These are phyloP conservation scores for Cenchrus purpureus DNA, from an alignment of 176 grass and related monocot genomes.

Conservation along the genomic window DNA sequence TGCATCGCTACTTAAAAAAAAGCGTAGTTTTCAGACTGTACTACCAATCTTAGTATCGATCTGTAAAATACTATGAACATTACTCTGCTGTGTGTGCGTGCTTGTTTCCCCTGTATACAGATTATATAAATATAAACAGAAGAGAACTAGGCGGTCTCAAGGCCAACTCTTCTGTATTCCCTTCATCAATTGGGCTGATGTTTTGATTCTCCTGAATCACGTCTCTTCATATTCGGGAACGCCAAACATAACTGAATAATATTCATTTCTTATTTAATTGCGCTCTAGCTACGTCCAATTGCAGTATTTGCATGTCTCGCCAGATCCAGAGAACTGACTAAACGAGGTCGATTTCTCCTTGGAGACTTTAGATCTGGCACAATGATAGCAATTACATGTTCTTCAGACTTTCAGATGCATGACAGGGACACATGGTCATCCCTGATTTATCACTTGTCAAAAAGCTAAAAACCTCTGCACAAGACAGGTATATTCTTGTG, in stretches of 20 bases:
- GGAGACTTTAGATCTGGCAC: constrained; percentile 23
- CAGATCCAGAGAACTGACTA: not conserved
- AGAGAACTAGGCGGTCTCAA: no score
- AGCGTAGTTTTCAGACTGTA: no score
- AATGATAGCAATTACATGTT: not conserved
- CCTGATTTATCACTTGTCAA: constrained; percentile 12
- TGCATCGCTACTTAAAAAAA: no score
- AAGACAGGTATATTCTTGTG: constrained; percentile 48
- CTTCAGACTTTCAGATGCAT: not conserved
- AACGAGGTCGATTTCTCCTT: not conserved
- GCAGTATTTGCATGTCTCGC: not conserved
- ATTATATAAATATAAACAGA: no score
- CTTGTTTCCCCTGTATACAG: no score
- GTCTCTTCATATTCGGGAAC: not conserved
- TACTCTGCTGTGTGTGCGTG: no score
- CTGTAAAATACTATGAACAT: no score
- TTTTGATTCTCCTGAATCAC: not conserved
- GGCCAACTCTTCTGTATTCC: not conserved
- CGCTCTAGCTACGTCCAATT: not conserved
- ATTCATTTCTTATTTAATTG: not conserved
- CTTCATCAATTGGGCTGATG: not conserved
- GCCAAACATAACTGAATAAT: not conserved
- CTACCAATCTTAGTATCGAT: no score
- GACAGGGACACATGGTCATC: not conserved
- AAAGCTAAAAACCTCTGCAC: constrained; percentile 28